Evolutionary conservation across 805 yeast species (phyloP), one percentile per base, ranked within the genome.

Genomic region (Suhomyces canberraensis): DNA sequence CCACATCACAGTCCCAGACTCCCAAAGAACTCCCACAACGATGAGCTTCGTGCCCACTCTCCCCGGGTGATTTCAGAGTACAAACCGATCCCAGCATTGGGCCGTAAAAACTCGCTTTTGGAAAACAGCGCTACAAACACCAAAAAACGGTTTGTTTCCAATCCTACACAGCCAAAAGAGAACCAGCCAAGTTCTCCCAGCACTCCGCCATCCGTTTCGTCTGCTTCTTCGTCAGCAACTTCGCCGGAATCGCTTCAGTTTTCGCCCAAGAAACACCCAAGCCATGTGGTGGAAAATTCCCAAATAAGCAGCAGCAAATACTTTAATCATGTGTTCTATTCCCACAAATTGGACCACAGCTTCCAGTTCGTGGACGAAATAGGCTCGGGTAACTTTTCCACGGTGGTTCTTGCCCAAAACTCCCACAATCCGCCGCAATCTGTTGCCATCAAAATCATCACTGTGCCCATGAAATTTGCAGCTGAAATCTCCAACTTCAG

Each of bases 361-460:
- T 53, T 36, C 37, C 24, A 22, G 11, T 53, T 42, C 21, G 42
- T 60, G 0, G 59, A 55, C 30, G 65, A 71, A 29, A 64, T 84
- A 4, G 95, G 95, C 1, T 48, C 64, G 15, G 95, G 95, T 0
- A 74, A 79, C 19, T 84, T 84, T 56, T 80, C 88, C 54, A 71
- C 69, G 6, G 93, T 84, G 8, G 69, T 75, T 13, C 50, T 75
- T 11, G 83, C 76, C 4, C 57, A 54, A 11, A 43, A 47, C 16
- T 41, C 76, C 4, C 57, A 54, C 9, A 43, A 47, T 16, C 41
- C 33, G 3, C 30, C 30, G 14, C 42, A 40, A 1, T 37, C 53
- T 17, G 81, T 81, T 3, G 97, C 97, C 0, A 73, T 91, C 25
- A 91, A 91, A 56, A 74, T 85, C 13, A 64, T 75, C 11, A 41